Conservation (phyloP, 148 eudicot genomes). For the Nepenthes mirabilis region DNA sequence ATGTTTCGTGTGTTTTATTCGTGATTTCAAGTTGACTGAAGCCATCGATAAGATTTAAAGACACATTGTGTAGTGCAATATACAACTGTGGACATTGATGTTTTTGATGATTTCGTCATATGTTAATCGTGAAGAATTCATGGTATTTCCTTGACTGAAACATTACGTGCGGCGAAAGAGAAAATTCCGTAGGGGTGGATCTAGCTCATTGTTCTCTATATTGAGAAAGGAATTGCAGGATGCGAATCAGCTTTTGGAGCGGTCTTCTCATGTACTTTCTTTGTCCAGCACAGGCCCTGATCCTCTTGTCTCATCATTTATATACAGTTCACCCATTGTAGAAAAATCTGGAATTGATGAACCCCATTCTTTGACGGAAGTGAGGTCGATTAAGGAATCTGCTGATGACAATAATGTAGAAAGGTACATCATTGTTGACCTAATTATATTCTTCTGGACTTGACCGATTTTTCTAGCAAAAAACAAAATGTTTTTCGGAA, state of each 20-base stretch:
- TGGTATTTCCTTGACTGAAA: conserved; percentile 45
- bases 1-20: no score
- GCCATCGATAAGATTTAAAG: no score
- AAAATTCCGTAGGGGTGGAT: conserved; percentile 48
- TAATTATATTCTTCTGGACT: no score
- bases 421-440: conserved; percentile 27
- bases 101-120: not conserved
- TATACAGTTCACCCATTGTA: conserved; percentile 36
- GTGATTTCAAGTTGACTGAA: no score
- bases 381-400: conserved; percentile 20
- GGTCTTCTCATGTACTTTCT: conserved; percentile 33
- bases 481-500: no score
- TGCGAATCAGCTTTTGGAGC: conserved; percentile 57
- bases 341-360: conserved; percentile 27
- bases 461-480: no score
- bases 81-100: no score
- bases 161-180: conserved; percentile 78
- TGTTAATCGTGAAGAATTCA: not conserved
- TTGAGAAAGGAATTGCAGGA: conserved; percentile 65
- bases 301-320: conserved; percentile 70
- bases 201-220: conserved; percentile 46
- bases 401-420: conserved; percentile 16
- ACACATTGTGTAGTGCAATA: no score
- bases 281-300: conserved; percentile 68
- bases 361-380: conserved; percentile 26